These are phyloP conservation scores for Wickerhamomyces kurtzmanii DNA, from an alignment of 805 yeast species.

Conservation along the genomic window DNA sequence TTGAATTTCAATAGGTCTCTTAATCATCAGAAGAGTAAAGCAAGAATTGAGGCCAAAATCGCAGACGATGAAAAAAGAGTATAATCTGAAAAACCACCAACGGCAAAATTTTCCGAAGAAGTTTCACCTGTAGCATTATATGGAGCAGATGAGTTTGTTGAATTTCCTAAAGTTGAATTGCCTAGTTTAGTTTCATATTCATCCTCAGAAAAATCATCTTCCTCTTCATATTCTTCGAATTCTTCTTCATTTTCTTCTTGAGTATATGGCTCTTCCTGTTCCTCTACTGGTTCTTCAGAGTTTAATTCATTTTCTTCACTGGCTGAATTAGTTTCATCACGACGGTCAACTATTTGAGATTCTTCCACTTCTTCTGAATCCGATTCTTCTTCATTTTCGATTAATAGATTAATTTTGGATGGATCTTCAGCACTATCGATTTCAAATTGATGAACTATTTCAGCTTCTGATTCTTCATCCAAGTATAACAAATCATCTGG, in stretches of 20 bases:
- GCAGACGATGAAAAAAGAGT: too few relatives aligned
- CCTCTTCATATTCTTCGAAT: constrained; percentile 5
- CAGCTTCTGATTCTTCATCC: constrained; percentile 15
- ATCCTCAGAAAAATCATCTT: constrained; percentile 2
- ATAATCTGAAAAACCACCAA: neutral
- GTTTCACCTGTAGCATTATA: neutral
- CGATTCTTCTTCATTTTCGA: neutral
- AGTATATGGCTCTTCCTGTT: constrained; percentile 1
- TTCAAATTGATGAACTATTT: constrained; percentile 14
- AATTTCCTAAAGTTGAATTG: constrained; percentile 2
- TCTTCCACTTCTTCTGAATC: neutral
- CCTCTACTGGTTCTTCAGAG: constrained; percentile 1
- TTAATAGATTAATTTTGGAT: too few relatives aligned
- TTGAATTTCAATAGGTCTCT: too few relatives aligned
- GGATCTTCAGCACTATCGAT: too few relatives aligned
- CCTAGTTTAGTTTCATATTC: constrained; percentile 3
- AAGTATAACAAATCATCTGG: constrained; percentile 18
- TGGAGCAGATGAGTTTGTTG: neutral
- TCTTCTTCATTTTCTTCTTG: constrained; percentile 5
- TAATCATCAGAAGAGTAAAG: too few relatives aligned
- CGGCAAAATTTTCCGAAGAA: neutral
- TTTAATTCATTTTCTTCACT: constrained; percentile 1
- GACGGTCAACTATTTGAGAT: constrained; percentile 1
- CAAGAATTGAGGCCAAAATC: too few relatives aligned
- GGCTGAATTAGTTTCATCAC: constrained; percentile 1